Evolutionary conservation across 2,329 filamentous ascomycete species (phyloP), one percentile per base, ranked within the genome.

Genomic region (Plectosphaerella plurivora): DNA sequence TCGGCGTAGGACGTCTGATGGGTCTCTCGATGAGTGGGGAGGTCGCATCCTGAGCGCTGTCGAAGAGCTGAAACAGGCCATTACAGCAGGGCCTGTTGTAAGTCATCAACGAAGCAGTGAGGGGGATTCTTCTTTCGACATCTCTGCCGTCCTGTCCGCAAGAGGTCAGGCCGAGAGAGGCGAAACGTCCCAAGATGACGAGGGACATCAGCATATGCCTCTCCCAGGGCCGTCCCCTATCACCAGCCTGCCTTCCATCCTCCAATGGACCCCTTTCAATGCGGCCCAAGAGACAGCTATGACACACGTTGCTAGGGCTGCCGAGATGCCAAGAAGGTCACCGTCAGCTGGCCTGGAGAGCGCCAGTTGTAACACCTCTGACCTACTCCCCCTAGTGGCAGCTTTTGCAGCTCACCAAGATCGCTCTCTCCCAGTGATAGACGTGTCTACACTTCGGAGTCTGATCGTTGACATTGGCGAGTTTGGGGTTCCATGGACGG

Each of bases 401-500:
- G 7, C n/a, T 20, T 44, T 44, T 10, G 41, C 6, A 10, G 11
- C n/a, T 11, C 7, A 18, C 11, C 18, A 44, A 16, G 10, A 18
- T 16, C n/a, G n/a, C 12, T 16, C 41, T 20, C 16, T 44, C n/a
- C 41, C n/a, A 18, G 11, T 44, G 3, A 7, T 44, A 12, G 41
- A 44, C n/a, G 5, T 44, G n/a, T 6, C 41, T 5, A 18, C 16
- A 5, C 10, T 20, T 4, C n/a, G 41, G 18, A 16, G 18, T 7
- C 16, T 44, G 16, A 20, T 44, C 18, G 16, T 9, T 6, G 41
- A 44, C 4, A 44, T 48, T n/a, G 50, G 16, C 25, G 50, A 52
- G n/a, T 47, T 47, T 36, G 45, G 50, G 2, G 33, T 48, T 2
- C 11, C 44, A 42, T 52, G 50, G 50, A 42, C 11, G 14, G 50